Conservation (phyloP, 352 stramenopile genomes). For the Phytopythium oedochilum region DNA sequence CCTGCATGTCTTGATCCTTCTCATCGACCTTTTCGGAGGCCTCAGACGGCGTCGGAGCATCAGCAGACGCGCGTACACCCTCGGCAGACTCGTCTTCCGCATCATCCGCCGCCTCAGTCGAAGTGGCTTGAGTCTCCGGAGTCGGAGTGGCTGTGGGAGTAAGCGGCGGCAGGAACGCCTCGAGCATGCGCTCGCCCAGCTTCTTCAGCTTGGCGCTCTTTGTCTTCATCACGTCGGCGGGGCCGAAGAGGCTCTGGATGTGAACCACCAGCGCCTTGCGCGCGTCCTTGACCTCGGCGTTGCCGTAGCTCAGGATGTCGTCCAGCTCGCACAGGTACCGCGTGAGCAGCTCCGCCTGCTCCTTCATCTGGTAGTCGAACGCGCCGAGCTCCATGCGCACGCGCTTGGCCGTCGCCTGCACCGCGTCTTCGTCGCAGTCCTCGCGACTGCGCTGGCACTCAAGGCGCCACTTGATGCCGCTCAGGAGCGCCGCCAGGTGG, state of each 20-base stretch:
- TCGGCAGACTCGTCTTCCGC: conserved; percentile 7
- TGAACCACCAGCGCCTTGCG: conserved; percentile 49
- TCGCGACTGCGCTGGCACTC: conserved; percentile 10
- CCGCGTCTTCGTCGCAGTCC: conserved; percentile 4
- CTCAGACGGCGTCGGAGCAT: not conserved
- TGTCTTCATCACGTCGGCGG: conserved; percentile 39
- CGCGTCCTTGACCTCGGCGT: conserved; percentile 36
- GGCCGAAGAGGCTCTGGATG: conserved; percentile 39
- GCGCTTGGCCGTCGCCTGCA: conserved; percentile 25
- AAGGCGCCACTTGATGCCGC: conserved; percentile 44
- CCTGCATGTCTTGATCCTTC: conserved; percentile 13
- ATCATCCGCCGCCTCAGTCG: not conserved
- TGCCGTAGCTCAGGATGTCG: conserved; percentile 55
- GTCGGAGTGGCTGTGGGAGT: not conserved
- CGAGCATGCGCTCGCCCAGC: conserved; percentile 31
- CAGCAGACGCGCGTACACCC: conserved; percentile 6
- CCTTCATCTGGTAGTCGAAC: conserved; percentile 55
- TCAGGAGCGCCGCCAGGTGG: conserved; percentile 27
- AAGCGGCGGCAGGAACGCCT: conserved; percentile 4
- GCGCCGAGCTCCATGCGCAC: conserved; percentile 44
- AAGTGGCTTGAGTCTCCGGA: conserved; percentile 10
- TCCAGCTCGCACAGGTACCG: conserved; percentile 50
- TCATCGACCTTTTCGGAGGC: not conserved
- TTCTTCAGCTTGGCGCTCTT: conserved; percentile 36
- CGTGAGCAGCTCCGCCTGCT: conserved; percentile 59